Base-by-base conservation (phyloP, 192 early-diverging fungal genomes). In the Coemansia umbellata region DNA sequence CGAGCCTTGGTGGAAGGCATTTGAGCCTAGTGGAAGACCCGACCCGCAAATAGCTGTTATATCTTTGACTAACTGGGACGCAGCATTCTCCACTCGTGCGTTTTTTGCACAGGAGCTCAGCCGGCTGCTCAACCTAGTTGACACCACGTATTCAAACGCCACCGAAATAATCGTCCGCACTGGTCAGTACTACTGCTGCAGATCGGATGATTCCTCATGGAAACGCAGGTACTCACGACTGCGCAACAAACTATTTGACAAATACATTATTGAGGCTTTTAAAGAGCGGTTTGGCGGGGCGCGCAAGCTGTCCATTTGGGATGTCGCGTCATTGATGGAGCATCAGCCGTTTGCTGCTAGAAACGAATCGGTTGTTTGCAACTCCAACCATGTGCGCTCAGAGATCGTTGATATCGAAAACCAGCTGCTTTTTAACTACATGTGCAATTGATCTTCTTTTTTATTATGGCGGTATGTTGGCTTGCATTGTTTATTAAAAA, bases 371-470 rank as follows among this genome's bases (percentile, higher is more conserved):
- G 24, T 49, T 0, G 35, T 43, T 28, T 82, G 80, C 47, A 47
- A 60, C 4, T 66, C 78, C 45, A 82, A 82, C 50, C 80, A 82
- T 37, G 80, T 49, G 7, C 50, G 63, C n/a, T 49, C 74, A 5
- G 80, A 82, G 35, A 42, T 70, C 18, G 60, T 82, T n/a, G 74
- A 80, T 17, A 48, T 74, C 24, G 80, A 82, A 32, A 82, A 82
- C 57, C 64, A 67, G 33, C 11, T 67, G 3, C 33, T 67, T 32
- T 60, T 67, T 28, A 67, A 67, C 37, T 36, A 51, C 8, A 5
- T 67, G 32, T 67, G 64, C 49, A 62, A 62, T 31, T 26, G n/a
- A n/a, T n/a, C n/a, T n/a, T n/a, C n/a, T n/a, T n/a, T n/a, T n/a
- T n/a, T n/a, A n/a, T n/a, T n/a, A n/a, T n/a, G n/a, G n/a, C n/a